Base-by-base conservation (phyloP, 73 alveolate species). In the Tetrahymena elliotti region DNA sequence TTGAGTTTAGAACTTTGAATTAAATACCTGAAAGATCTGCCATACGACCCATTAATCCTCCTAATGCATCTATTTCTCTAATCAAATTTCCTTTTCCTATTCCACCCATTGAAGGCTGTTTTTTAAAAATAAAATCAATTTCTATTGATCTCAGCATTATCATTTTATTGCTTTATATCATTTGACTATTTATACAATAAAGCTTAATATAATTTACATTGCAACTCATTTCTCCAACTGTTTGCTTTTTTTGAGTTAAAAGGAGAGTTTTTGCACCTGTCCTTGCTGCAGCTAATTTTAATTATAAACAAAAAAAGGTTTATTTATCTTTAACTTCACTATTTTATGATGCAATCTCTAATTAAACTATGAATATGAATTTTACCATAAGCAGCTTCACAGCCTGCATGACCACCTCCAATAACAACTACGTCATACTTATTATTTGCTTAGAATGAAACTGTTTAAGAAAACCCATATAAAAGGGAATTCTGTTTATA, bases 321-420 rank as follows among this genome's bases (percentile, higher is more conserved):
- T 31, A 0, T 18, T 68, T 27, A 10, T 68, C 36, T 24, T 18
- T 68, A 11, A 27, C 33, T 10, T 24, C 88, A 6, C 22, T 2
- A 31, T 10, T 9, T 18, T 11, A 27, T 24, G 36, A 68, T 68
- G 6, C 13, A n/a, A 68, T 68, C 13, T 5, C 1, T 2, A 68
- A 27, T 68, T 22, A 18, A 68, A 68, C 38, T 68, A 68, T 22
- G n/a, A 31, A 68, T 68, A 47, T 47, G 2, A 68, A 68, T 68
- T 3, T 27, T 68, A 68, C 88, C 88, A 24, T 68, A 68, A 20
- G 98, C 98, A 35, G 98, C 98, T 92, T 97, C 98, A 92, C 97
- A 96, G 36, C 98, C 98, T 33, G 98, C 98, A 88, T 97, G 98
- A 22, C 98, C 98, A 10, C 98, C 98, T 12, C 98, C 98, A n/a